These are phyloP conservation scores for Proliferodiscus dingleyae DNA, from an alignment of 2,329 filamentous ascomycete species.

Conservation along the genomic window DNA sequence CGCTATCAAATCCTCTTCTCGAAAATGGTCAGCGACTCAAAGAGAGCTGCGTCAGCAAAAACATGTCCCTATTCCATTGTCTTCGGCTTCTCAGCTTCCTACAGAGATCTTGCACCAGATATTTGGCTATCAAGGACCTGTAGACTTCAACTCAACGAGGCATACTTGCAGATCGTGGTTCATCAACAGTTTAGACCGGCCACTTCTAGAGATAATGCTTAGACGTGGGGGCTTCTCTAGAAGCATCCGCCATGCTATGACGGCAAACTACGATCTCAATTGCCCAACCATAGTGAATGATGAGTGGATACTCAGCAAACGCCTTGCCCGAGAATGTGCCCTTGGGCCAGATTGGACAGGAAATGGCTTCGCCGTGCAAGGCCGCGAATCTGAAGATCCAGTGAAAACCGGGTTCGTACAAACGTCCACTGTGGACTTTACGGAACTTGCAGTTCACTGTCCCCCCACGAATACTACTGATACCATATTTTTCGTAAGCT, in stretches of 20 bases:
- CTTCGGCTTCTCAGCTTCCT: slow-evolving; percentile 18
- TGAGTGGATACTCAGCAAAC: slow-evolving; percentile 37
- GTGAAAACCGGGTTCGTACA: slow-evolving; percentile 30
- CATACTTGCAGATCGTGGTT: slow-evolving; percentile 58
- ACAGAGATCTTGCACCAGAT: slow-evolving; percentile 38
- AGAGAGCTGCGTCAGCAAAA: not conserved
- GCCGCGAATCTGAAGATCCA: slow-evolving; percentile 3
- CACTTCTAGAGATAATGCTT: slow-evolving; percentile 48
- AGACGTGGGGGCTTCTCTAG: slow-evolving; percentile 51
- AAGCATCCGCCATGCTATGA: slow-evolving; percentile 32
- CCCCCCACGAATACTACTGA: slow-evolving; percentile 19
- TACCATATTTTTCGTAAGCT: slow-evolving; percentile 40
- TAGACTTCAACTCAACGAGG: slow-evolving; percentile 54
- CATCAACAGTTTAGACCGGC: slow-evolving; percentile 47
- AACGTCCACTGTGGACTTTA: slow-evolving; percentile 35
- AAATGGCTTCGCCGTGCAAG: slow-evolving; percentile 19
- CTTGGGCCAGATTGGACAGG: slow-evolving; percentile 29
- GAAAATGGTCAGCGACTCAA: not conserved
- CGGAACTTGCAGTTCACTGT: slow-evolving; percentile 30
- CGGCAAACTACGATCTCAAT: slow-evolving; percentile 17
- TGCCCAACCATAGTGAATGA: slow-evolving; percentile 13
- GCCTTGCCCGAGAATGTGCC: slow-evolving; percentile 39
- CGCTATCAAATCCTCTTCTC: slow-evolving; percentile 12
- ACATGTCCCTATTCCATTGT: not conserved
- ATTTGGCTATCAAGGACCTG: slow-evolving; percentile 31